Percentiles rank a stretch among this genome's conserved stretches.
Conservation (phyloP, 2,329 filamentous ascomycete species). For the Chaetomium globosum region DNA sequence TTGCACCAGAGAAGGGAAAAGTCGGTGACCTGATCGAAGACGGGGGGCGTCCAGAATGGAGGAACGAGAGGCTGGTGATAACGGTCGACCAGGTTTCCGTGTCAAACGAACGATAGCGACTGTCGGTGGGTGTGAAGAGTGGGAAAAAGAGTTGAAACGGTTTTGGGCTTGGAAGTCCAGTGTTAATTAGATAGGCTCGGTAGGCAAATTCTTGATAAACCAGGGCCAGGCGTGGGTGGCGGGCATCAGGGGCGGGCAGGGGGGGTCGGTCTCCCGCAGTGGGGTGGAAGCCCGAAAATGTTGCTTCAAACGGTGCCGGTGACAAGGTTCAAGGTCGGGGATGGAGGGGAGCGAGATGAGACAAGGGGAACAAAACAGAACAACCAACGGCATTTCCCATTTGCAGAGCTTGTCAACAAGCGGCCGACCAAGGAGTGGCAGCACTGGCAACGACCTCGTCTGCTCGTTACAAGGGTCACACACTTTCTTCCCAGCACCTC, state of each 20-base stretch:
- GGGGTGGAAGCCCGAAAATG: slow-evolving; percentile 4
- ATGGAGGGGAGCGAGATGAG: slow-evolving; percentile 25
- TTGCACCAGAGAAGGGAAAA: slow-evolving; percentile 9
- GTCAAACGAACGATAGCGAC: slow-evolving; percentile 17
- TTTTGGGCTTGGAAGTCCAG: slow-evolving; percentile 1
- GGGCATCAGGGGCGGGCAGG: slow-evolving; percentile 11
- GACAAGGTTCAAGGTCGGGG: slow-evolving; percentile 8
- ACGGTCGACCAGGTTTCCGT: slow-evolving; percentile 8
- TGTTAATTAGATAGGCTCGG: slow-evolving; percentile 15
- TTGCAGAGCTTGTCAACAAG: slow-evolving; percentile 9
- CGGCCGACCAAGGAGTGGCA: neutral
- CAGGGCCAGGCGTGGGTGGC: slow-evolving; percentile 9
- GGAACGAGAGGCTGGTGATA: slow-evolving; percentile 1
- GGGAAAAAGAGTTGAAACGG: neutral
- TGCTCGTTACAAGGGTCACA: neutral
- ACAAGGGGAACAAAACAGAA: slow-evolving; percentile 10
- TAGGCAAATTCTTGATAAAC: slow-evolving; percentile 11
- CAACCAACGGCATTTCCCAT: slow-evolving; percentile 1
- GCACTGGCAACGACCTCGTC: no score
- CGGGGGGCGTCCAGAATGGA: neutral
- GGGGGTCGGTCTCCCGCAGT: neutral
- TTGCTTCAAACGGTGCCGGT: slow-evolving; percentile 15
- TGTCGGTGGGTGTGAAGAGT: neutral
- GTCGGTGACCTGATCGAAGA: slow-evolving; percentile 12
- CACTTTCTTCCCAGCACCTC: neutral